Evolutionary conservation across 108 stramenopile genomes (phyloP).

Genomic region (Skeletonema menzelii): DNA sequence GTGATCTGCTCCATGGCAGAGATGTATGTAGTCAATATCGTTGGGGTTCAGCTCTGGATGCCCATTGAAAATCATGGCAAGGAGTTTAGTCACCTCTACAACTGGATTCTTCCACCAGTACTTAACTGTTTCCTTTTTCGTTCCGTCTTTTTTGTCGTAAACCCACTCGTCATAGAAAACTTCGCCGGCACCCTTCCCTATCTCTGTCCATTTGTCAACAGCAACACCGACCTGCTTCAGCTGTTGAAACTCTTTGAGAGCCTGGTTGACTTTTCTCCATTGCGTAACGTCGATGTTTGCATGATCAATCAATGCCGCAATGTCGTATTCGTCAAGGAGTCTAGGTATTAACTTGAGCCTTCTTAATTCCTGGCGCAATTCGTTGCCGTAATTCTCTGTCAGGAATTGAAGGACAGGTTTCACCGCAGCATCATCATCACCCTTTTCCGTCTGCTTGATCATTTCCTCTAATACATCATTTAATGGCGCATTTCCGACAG

Average conservation of each 20-base stretch:
- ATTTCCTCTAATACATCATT: neutral
- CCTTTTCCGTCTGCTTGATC: neutral
- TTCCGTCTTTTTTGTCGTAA: neutral
- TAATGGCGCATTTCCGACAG: neutral
- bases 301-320: neutral
- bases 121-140: neutral
- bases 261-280: neutral
- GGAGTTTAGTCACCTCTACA: neutral
- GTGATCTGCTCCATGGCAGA: neutral
- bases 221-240: neutral
- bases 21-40: neutral
- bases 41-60: neutral
- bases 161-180: neutral
- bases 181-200: neutral
- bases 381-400: neutral
- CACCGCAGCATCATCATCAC: neutral
- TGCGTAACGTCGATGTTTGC: neutral
- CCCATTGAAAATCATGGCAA: neutral
- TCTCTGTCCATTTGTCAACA: neutral
- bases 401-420: neutral
- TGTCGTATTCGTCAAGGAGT: neutral
- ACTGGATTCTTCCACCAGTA: neutral
- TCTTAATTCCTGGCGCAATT: neutral
- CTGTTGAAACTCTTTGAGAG: neutral
- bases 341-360: neutral